A percentile compares a stretch with the other conserved stretches of the same genome.
Conservation (phyloP, 495 filamentous ascomycete species). For the Wilcoxina mikolae region DNA sequence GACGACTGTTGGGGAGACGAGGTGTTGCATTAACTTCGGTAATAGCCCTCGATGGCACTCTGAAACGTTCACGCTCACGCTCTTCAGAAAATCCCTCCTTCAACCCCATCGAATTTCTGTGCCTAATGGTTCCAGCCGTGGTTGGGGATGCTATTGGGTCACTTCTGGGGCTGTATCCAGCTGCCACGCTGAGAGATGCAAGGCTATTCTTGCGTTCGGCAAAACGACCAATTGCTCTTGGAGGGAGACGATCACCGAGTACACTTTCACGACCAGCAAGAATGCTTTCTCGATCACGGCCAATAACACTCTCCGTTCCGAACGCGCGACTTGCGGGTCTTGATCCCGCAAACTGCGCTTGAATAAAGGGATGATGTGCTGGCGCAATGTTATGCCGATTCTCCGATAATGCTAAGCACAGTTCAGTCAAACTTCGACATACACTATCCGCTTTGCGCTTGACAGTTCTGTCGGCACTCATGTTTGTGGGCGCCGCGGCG, state of each 20-base stretch:
- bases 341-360: conserved; percentile 17
- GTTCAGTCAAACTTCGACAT: conserved; percentile 81
- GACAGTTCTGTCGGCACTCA: conserved; percentile 57
- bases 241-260: conserved; percentile 7
- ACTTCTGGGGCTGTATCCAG: conserved; percentile 34
- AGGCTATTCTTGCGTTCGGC: conserved; percentile 20
- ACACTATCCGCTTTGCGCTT: conserved; percentile 82
- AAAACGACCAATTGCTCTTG: conserved; percentile 15
- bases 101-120: conserved; percentile 19
- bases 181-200: conserved; percentile 25
- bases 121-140: conserved; percentile 25
- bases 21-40: conserved; percentile 38
- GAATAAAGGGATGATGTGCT: conserved; percentile 19
- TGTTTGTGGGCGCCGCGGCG: conserved; percentile 43
- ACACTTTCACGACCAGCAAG: conserved; percentile 13
- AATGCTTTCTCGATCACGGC: conserved; percentile 4
- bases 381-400: conserved; percentile 20
- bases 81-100: conserved; percentile 33
- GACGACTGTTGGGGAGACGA: neutral
- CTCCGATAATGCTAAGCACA: conserved; percentile 74
- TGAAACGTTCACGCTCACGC: conserved; percentile 36
- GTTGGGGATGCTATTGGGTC: conserved; percentile 34
- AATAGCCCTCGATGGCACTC: conserved; percentile 41
- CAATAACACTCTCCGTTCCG: conserved; percentile 9
- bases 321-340: conserved; percentile 22